Percentiles rank a stretch among this genome's conserved stretches.
phyloP scores from a whole-genome alignment of 371 early-diverging fungal genomes.

The Mucor plumbeus region DNA sequence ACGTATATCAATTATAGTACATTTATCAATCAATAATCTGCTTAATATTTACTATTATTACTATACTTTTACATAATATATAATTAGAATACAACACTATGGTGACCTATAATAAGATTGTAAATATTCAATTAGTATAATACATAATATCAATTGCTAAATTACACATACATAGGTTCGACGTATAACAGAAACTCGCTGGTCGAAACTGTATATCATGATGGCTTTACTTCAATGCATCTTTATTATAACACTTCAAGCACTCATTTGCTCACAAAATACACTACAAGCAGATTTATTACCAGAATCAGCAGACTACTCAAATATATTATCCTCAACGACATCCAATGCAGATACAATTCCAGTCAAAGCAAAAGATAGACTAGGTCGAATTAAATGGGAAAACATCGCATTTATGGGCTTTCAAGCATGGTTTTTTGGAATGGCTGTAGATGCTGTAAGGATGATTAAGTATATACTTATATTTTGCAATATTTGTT shows the following conservation, averaged over 20 bases:
- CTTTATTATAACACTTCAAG: conserved; percentile 28
- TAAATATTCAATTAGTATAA: conserved; percentile 15
- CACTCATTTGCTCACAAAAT: conserved; percentile 29
- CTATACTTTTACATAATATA: conserved; percentile 7
- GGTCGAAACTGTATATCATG: conserved; percentile 37
- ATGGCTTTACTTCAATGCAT: conserved; percentile 31
- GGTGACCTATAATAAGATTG: conserved; percentile 43
- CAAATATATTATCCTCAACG: conserved; percentile 12
- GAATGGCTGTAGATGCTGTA: conserved; percentile 54
- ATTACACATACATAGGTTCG: conserved; percentile 10
- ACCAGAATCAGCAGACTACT: conserved; percentile 6
- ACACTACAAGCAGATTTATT: conserved; percentile 23
- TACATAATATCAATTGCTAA: background rate
- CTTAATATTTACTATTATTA: background rate
- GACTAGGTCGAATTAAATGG: conserved; percentile 36
- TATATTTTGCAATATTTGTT: background rate
- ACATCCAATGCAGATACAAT: conserved; percentile 15
- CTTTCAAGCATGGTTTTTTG: conserved; percentile 38
- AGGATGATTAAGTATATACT: background rate
- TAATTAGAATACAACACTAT: conserved; percentile 12
- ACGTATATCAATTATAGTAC: background rate
- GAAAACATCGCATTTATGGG: conserved; percentile 42
- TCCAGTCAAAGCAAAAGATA: conserved; percentile 21
- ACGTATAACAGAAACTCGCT: conserved; percentile 35
- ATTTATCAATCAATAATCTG: background rate